Evolutionary conservation across 495 filamentous ascomycete species (phyloP).

Genomic region (Durotheca rogersii): DNA sequence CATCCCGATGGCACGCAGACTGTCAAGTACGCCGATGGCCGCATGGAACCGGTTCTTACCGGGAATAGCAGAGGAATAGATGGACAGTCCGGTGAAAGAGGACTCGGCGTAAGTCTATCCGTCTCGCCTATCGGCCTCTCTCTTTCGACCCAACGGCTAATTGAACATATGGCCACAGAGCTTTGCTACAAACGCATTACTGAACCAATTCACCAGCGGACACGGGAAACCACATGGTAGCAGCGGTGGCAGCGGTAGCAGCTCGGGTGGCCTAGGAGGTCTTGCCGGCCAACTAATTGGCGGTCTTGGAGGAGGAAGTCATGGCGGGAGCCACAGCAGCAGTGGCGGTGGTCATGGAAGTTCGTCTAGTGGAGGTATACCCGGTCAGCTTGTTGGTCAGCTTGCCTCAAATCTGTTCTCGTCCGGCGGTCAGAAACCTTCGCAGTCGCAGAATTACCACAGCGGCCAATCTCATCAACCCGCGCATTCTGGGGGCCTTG

Average conservation of each 20-base stretch:
- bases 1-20: conserved; percentile 56
- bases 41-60: conserved; percentile 48
- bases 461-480: conserved; percentile 35
- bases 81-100: conserved; percentile 43
- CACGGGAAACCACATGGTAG: conserved; percentile 34
- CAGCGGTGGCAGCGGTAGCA: conserved; percentile 27
- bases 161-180: conserved; percentile 18
- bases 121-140: background rate
- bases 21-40: conserved; percentile 50
- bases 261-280: conserved; percentile 39
- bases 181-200: conserved; percentile 35
- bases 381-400: conserved; percentile 48
- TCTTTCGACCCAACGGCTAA: conserved; percentile 10
- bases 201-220: conserved; percentile 32
- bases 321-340: too few species aligned
- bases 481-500: conserved; percentile 39
- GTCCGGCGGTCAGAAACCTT: conserved; percentile 41
- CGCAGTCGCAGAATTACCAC: conserved; percentile 40
- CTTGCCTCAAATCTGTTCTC: conserved; percentile 49
- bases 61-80: conserved; percentile 41
- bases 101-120: conserved; percentile 45
- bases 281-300: conserved; percentile 42
- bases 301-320: conserved; percentile 33
- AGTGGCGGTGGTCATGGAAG: conserved; percentile 27
- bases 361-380: conserved; percentile 40